Evolutionary conservation across 495 filamentous ascomycete species (phyloP).

Genomic region (Xylaria cubensis): DNA sequence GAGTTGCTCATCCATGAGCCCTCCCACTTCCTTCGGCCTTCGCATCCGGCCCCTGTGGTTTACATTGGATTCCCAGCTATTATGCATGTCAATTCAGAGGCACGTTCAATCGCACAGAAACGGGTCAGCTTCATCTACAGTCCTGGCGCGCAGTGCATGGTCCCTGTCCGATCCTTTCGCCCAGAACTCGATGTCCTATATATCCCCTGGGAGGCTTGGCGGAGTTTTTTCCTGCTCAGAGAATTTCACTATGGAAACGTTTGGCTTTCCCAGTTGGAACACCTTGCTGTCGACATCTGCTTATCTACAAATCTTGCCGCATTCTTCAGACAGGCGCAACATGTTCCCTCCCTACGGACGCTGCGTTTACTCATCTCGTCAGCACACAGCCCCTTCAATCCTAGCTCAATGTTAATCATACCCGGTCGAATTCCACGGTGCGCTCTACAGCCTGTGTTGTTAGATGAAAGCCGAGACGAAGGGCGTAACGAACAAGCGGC

Average conservation of each 20-base stretch:
- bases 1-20: neutral
- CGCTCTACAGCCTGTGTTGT: neutral
- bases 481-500: neutral
- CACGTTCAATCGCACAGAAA: neutral
- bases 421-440: neutral
- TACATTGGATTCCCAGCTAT: neutral
- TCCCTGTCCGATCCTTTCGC: constrained; percentile 5
- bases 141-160: neutral
- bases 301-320: neutral
- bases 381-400: neutral
- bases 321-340: neutral
- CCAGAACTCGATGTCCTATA: constrained; percentile 8
- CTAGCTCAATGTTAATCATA: neutral
- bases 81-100: neutral
- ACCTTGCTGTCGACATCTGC: neutral
- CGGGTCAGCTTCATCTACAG: neutral
- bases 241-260: neutral
- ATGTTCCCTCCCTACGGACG: neutral
- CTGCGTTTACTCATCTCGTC: neutral
- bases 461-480: neutral
- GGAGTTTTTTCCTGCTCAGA: neutral
- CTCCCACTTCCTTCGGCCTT: neutral
- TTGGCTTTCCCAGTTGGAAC: neutral
- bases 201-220: constrained; percentile 5
- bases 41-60: neutral